Conservation (phyloP, 139 green algal species). For the Coccomyxa sp. region DNA sequence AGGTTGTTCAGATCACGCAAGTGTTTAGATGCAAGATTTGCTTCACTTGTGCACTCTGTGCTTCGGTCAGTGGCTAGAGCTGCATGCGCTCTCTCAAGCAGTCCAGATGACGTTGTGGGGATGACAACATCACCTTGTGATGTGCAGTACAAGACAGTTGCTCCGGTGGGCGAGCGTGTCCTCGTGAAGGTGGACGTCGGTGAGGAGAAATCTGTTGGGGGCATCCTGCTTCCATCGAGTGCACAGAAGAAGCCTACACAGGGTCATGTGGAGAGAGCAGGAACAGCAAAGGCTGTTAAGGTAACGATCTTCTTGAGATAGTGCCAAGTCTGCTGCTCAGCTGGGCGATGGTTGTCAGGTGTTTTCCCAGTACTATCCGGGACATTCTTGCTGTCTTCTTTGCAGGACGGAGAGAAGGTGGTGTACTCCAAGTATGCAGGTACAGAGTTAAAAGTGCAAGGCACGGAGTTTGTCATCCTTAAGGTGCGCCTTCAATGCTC, state of each 20-base stretch:
- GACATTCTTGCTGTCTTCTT: not conserved
- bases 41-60: not conserved
- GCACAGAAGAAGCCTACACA: slow-evolving; percentile 80
- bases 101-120: no score
- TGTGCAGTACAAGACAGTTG: slow-evolving; percentile 68
- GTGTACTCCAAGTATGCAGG: slow-evolving; percentile 95
- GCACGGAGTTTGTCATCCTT: slow-evolving; percentile 75
- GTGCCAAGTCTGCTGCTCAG: not conserved
- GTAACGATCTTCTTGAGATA: slow-evolving; percentile 1
- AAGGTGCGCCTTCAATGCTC: slow-evolving; percentile 60
- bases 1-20: not conserved
- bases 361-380: not conserved
- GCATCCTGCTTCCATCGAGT: slow-evolving; percentile 84
- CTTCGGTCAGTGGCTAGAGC: no score
- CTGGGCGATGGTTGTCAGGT: not conserved
- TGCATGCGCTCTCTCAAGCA: no score
- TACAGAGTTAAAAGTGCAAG: slow-evolving; percentile 83
- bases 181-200: slow-evolving; percentile 78
- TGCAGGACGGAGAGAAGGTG: slow-evolving; percentile 77
- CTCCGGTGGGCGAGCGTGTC: slow-evolving; percentile 82
- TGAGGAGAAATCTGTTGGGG: slow-evolving; percentile 78
- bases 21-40: not conserved
- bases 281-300: slow-evolving; percentile 41
- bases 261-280: slow-evolving; percentile 48
- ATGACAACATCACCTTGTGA: not conserved